Percentiles rank a stretch among this genome's conserved stretches.
Conservation (phyloP, 2,329 filamentous ascomycete species). For the Phialocephala subalpina region DNA sequence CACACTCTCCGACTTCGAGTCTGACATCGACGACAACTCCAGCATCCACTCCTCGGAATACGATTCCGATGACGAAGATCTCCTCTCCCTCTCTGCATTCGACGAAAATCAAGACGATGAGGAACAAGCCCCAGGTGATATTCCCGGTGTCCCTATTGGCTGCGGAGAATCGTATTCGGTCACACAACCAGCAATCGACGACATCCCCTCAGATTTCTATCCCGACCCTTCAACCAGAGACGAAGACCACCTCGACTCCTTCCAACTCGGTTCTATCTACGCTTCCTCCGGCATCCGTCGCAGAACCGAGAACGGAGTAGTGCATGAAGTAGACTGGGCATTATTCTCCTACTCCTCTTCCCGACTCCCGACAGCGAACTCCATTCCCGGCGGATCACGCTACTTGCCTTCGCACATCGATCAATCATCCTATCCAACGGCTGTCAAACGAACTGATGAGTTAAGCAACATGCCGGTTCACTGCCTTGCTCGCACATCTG, state of each 20-base stretch:
- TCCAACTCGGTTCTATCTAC: slow-evolving; percentile 82
- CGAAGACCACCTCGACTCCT: slow-evolving; percentile 83
- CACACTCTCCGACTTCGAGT: slow-evolving; percentile 69
- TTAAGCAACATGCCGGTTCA: slow-evolving; percentile 83
- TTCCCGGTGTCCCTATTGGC: slow-evolving; percentile 77
- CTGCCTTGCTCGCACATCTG: slow-evolving; percentile 87
- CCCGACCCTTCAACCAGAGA: slow-evolving; percentile 73
- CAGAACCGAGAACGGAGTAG: slow-evolving; percentile 71
- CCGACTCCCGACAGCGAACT: slow-evolving; percentile 75
- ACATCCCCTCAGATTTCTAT: slow-evolving; percentile 86
- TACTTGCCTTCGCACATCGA: slow-evolving; percentile 48
- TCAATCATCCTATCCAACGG: slow-evolving; percentile 58
- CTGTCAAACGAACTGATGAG: slow-evolving; percentile 64
- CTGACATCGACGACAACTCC: slow-evolving; percentile 45
- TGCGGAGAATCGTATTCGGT: slow-evolving; percentile 81
- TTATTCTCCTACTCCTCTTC: slow-evolving; percentile 81
- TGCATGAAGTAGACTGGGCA: slow-evolving; percentile 96
- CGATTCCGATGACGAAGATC: slow-evolving; percentile 53
- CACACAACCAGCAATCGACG: slow-evolving; percentile 91
- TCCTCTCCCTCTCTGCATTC: slow-evolving; percentile 48
- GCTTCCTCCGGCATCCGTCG: slow-evolving; percentile 90
- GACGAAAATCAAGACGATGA: slow-evolving; percentile 49
- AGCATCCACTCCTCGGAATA: slow-evolving; percentile 20
- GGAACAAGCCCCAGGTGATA: slow-evolving; percentile 72
- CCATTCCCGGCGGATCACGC: slow-evolving; percentile 58